These are phyloP conservation scores for Gracilaria caudata DNA, from an alignment of 23 red algal species.

Conservation along the genomic window DNA sequence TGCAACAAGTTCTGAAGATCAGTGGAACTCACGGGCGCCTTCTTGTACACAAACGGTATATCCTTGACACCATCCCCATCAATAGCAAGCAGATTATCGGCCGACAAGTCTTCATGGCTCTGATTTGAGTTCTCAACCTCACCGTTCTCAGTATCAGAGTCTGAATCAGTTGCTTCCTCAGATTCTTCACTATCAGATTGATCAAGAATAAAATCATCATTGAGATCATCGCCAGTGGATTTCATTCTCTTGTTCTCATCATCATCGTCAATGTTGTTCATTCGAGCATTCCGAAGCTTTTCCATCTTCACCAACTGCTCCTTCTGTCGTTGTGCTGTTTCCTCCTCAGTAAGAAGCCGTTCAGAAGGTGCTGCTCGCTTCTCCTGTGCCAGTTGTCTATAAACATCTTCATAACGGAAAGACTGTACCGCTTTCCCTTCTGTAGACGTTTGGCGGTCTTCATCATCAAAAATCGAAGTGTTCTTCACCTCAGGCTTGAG, in stretches of 20 bases:
- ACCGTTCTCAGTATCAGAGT: slow-evolving; percentile 9
- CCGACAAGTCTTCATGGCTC: not conserved
- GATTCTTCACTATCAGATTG: slow-evolving; percentile 17
- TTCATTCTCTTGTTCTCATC: slow-evolving; percentile 22
- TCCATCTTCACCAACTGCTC: slow-evolving; percentile 44
- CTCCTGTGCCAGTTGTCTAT: slow-evolving; percentile 47
- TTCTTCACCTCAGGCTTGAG: not conserved
- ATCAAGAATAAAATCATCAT: not conserved
- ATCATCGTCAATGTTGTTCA: slow-evolving; percentile 46
- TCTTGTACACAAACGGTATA: slow-evolving; percentile 61
- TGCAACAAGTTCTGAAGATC: slow-evolving; percentile 51
- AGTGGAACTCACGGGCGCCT: not conserved
- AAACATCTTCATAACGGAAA: slow-evolving; percentile 64
- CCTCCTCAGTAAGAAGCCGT: slow-evolving; percentile 65
- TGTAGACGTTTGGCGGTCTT: not conserved
- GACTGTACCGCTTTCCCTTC: not conserved
- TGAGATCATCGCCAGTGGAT: not conserved
- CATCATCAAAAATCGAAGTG: slow-evolving; percentile 31
- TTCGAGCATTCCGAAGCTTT: slow-evolving; percentile 42
- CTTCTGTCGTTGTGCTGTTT: slow-evolving; percentile 42
- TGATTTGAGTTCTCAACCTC: not conserved
- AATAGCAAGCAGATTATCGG: not conserved
- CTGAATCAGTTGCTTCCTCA: slow-evolving; percentile 44
- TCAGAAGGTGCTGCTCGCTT: slow-evolving; percentile 57
- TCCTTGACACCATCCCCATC: slow-evolving; percentile 19